Base-by-base conservation (phyloP, 140 eudicot species). In the Senecio squalidus region DNA sequence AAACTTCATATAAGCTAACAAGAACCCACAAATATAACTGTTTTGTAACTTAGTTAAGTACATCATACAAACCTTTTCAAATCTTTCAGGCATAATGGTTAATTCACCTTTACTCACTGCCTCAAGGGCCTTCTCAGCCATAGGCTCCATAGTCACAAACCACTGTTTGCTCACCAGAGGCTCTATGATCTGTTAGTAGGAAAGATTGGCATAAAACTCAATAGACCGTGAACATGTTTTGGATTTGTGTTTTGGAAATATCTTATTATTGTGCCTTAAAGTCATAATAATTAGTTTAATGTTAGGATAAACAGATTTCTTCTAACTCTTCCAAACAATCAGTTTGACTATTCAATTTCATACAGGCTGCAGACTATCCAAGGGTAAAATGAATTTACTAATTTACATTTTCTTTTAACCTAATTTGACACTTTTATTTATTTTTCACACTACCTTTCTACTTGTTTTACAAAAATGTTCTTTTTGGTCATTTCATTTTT, bases 111-210 rank as follows among this genome's bases (percentile, higher is more conserved):
- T 75, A 54, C 71, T 78, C 63, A 91, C 98, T 38, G 95, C 96
- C 64, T 76, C 66, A 26, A 91, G 92, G 21, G 98, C 98, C 77
- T 84, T 81, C 71, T 91, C 95, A 55, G 98, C 98, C 68, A 91
- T 66, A 27, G 98, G 89, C 67, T 91, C 98, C 96, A 86, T 86
- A 24, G 96, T 86, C 36, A 91, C 84, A 74, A 86, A 91, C 98
- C 98, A 91, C 58, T 91, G 98, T 74, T 86, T 86, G 78, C 96
- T 91, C 47, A 87, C 90, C 15, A 91, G 56, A 57, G 98, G 98
- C 78, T 91, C 98, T 59, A 91, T 91, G 66, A 91, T 91, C 98
- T 91, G 71, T 51, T 66, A 38, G 55, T 14, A n/a, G 2, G 15
- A 64, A 52, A 57, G 11, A 34, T 50, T 9, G 39, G 51, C 45